Conservation (phyloP, 75 land plant species). For the Adiantum capillusveneris region DNA sequence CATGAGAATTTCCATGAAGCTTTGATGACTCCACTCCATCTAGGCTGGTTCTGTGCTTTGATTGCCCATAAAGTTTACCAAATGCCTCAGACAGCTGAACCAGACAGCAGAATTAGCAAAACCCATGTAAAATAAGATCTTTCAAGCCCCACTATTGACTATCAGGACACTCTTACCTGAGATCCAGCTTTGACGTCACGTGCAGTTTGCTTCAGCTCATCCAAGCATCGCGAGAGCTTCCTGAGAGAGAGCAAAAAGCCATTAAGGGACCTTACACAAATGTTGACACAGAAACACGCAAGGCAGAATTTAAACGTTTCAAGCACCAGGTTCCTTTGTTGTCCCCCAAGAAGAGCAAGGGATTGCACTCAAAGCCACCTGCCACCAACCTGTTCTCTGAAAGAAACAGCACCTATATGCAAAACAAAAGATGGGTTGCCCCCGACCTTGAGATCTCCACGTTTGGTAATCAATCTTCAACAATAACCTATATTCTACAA, state of each 20-base stretch:
- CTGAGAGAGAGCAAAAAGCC: slow-evolving; percentile 22
- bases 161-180: slow-evolving; percentile 39
- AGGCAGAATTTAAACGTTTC: not conserved
- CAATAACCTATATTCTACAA: too few species aligned
- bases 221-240: slow-evolving; percentile 78
- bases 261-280: too few species aligned
- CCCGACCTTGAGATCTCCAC: too few species aligned
- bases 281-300: not conserved
- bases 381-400: slow-evolving; percentile 82
- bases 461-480: too few species aligned
- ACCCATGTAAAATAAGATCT: too few species aligned
- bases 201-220: slow-evolving; percentile 54
- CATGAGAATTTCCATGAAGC: slow-evolving; percentile 51
- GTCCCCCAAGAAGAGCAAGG: slow-evolving; percentile 83
- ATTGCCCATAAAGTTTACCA: slow-evolving; percentile 81
- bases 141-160: not conserved
- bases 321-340: slow-evolving; percentile 78
- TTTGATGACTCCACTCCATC: slow-evolving; percentile 43
- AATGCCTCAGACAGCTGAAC: slow-evolving; percentile 85
- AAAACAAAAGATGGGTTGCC: too few species aligned
- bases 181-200: slow-evolving; percentile 61
- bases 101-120: not conserved
- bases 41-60: slow-evolving; percentile 38
- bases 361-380: slow-evolving; percentile 95
- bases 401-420: slow-evolving; percentile 69